Conservation (phyloP, 2,329 filamentous ascomycete species). For the Chrysoporthe puriensis region DNA sequence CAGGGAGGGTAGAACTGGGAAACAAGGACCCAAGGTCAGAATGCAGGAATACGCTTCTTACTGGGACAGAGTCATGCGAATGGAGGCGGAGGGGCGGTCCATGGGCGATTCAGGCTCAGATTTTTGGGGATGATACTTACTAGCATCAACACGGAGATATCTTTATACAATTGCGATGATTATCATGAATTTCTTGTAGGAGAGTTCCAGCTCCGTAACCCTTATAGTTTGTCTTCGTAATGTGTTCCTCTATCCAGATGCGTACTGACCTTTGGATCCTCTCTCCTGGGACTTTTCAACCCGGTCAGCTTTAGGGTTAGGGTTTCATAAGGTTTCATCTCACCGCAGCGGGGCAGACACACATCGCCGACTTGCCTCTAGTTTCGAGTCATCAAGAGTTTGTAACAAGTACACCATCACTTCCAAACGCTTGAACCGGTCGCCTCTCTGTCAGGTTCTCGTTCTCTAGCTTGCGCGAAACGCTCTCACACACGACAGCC, state of each 20-base stretch:
- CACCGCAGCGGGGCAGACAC: background rate
- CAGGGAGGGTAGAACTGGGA: background rate
- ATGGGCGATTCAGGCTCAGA: background rate
- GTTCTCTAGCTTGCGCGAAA: background rate
- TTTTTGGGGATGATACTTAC: background rate
- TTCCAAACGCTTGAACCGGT: background rate
- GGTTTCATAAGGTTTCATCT: background rate
- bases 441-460: background rate
- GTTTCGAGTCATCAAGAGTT: background rate
- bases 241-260: background rate
- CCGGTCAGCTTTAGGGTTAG: background rate
- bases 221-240: background rate
- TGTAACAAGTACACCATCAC: background rate
- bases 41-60: conserved; percentile 4
- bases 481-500: background rate
- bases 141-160: background rate
- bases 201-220: background rate
- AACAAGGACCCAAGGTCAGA: background rate
- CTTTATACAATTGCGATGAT: background rate
- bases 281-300: background rate
- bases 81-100: background rate
- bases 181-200: too few species aligned
- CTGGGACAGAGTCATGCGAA: background rate
- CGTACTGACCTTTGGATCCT: background rate
- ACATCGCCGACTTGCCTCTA: background rate